These are phyloP conservation scores for Lentinula aciculospora DNA, from an alignment of 768 basidiomycete genomes.

Conservation along the genomic window DNA sequence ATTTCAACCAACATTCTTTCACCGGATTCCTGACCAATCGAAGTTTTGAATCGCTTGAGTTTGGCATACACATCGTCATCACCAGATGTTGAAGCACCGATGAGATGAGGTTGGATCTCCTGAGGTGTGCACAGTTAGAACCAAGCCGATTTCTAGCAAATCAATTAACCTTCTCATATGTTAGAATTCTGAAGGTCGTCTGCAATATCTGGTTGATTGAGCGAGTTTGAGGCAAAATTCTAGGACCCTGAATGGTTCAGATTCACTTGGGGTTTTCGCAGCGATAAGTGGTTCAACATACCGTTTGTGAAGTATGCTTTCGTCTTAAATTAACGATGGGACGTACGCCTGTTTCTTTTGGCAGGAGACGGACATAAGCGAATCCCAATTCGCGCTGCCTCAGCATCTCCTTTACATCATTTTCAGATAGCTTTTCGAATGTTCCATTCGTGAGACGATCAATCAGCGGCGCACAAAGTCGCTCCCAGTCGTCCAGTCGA, in stretches of 20 bases:
- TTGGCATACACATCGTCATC: slow-evolving; percentile 76
- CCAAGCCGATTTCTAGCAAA: neutral
- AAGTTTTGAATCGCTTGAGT: slow-evolving; percentile 65
- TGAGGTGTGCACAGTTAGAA: slow-evolving; percentile 21
- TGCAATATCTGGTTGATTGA: slow-evolving; percentile 89
- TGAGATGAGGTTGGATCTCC: slow-evolving; percentile 53
- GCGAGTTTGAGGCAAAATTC: slow-evolving; percentile 22
- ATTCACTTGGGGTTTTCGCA: neutral
- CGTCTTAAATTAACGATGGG: slow-evolving; percentile 89
- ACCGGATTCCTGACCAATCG: slow-evolving; percentile 31
- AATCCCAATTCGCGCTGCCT: slow-evolving; percentile 73
- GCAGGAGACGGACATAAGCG: slow-evolving; percentile 83
- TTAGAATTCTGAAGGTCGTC: slow-evolving; percentile 81
- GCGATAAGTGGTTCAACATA: slow-evolving; percentile 9
- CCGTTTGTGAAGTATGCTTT: slow-evolving; percentile 29
- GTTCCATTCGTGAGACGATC: slow-evolving; percentile 65
- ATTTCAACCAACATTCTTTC: slow-evolving; percentile 43
- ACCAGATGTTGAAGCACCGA: slow-evolving; percentile 82
- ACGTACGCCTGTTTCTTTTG: slow-evolving; percentile 92
- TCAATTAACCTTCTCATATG: slow-evolving; percentile 70
- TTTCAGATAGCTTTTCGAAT: slow-evolving; percentile 61
- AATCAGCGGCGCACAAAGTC: slow-evolving; percentile 75
- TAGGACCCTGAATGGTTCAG: slow-evolving; percentile 14
- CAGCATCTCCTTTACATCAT: slow-evolving; percentile 59
- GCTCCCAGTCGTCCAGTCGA: slow-evolving; percentile 91